These are phyloP conservation scores for Starmerella geochares DNA, from an alignment of 805 yeast genomes.

Conservation along the genomic window DNA sequence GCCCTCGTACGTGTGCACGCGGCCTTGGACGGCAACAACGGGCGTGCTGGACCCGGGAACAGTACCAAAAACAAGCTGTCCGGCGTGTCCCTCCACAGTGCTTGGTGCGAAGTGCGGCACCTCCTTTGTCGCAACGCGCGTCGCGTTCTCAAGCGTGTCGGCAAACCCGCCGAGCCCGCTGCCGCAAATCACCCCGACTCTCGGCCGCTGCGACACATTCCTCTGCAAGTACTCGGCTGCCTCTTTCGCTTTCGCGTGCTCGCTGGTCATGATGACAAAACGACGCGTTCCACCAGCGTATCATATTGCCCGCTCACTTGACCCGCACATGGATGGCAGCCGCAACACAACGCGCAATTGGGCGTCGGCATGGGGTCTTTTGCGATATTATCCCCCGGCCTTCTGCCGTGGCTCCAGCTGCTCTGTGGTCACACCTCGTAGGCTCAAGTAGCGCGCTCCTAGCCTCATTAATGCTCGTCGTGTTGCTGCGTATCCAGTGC, in stretches of 20 bases:
- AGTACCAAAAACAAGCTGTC: conserved; percentile 66
- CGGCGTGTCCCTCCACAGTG: conserved; percentile 86
- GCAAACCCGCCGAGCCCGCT: conserved; percentile 89
- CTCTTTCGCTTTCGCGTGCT: conserved; percentile 18
- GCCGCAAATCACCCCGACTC: conserved; percentile 78
- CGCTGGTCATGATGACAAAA: conserved; percentile 8
- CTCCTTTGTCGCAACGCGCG: conserved; percentile 49
- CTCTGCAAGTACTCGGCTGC: conserved; percentile 20
- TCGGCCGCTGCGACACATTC: conserved; percentile 18
- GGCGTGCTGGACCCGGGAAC: conserved; percentile 39
- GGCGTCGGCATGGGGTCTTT: too few species aligned
- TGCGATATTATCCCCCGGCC: too few species aligned
- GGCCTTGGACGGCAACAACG: conserved; percentile 86
- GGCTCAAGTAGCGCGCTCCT: too few species aligned
- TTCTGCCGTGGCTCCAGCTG: too few species aligned
- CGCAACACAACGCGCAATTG: neutral
- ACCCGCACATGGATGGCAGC: too few species aligned
- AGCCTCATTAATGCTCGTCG: too few species aligned
- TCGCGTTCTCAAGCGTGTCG: conserved; percentile 36
- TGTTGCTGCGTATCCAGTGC: too few species aligned
- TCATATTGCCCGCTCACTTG: too few species aligned
- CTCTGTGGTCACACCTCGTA: too few species aligned
- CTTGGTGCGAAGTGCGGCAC: conserved; percentile 76
- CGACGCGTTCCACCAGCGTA: neutral
- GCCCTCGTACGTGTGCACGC: conserved; percentile 90